A percentile compares a stretch with the other conserved stretches of the same genome.
phyloP scores from a whole-genome alignment of 768 basidiomycete species.

The Boletellus emodensis region DNA sequence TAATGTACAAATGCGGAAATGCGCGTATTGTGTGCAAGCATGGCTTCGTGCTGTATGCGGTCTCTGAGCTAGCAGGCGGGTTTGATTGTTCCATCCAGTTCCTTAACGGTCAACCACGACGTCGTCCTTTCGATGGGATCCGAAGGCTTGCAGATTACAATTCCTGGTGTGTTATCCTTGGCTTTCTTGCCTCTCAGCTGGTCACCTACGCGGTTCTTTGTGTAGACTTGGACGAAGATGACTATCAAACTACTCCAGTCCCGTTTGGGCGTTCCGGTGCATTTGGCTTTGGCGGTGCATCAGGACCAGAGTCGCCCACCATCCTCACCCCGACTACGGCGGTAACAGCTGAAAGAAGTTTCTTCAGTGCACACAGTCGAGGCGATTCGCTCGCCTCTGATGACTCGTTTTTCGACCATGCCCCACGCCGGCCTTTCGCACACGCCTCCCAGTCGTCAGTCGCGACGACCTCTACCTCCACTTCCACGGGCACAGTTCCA shows the following conservation, averaged over 20 bases:
- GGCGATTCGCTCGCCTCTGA: constrained; percentile 79
- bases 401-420: constrained; percentile 64
- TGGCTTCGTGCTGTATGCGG: background rate
- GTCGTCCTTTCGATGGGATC: constrained; percentile 30
- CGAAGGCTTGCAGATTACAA: constrained; percentile 44
- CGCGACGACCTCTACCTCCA: constrained; percentile 39
- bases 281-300: constrained; percentile 44
- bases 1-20: constrained; percentile 14
- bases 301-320: constrained; percentile 67
- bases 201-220: background rate
- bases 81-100: constrained; percentile 1
- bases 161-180: constrained; percentile 35
- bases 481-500: constrained; percentile 13
- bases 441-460: constrained; percentile 74
- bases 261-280: constrained; percentile 64
- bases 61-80: background rate
- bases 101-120: background rate
- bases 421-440: constrained; percentile 56
- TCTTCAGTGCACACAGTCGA: constrained; percentile 59
- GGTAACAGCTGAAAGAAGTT: constrained; percentile 49
- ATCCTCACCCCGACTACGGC: constrained; percentile 44
- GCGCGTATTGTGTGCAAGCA: background rate
- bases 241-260: constrained; percentile 54
- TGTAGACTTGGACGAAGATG: constrained; percentile 78
- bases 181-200: background rate